Evolutionary conservation across 192 early-diverging fungal species (phyloP).

Genomic region (Coemansia nantahalensis): DNA sequence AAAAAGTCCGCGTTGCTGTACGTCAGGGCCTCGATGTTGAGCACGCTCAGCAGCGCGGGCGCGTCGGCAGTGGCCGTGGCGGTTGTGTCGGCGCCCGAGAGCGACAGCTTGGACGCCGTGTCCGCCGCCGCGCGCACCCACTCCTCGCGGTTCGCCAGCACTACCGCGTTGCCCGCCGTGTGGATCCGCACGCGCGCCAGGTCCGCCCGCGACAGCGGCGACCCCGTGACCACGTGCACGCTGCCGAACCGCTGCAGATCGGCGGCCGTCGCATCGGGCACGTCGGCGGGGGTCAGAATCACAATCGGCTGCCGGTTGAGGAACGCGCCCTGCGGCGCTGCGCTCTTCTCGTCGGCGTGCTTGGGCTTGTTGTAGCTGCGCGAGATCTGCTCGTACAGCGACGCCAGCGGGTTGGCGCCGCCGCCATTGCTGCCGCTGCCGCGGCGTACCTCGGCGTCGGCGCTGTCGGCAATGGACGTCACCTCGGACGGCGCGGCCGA

Average conservation of each 20-base stretch:
- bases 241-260: slow-evolving; percentile 53
- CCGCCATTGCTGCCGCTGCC: background rate
- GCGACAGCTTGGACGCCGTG: slow-evolving; percentile 28
- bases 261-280: slow-evolving; percentile 29
- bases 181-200: slow-evolving; percentile 59
- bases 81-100: slow-evolving; percentile 47
- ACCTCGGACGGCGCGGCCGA: slow-evolving; percentile 52
- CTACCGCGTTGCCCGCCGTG: slow-evolving; percentile 54
- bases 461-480: slow-evolving; percentile 11
- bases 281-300: slow-evolving; percentile 56
- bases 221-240: slow-evolving; percentile 58
- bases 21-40: slow-evolving; percentile 65
- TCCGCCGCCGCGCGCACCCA: slow-evolving; percentile 41
- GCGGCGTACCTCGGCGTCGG: background rate
- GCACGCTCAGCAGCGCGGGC: slow-evolving; percentile 58
- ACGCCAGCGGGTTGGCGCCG: slow-evolving; percentile 25
- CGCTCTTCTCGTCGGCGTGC: background rate
- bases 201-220: slow-evolving; percentile 59
- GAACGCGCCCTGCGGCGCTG: slow-evolving; percentile 10
- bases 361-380: slow-evolving; percentile 31
- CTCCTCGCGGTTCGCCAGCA: slow-evolving; percentile 57
- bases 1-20: slow-evolving; percentile 53
- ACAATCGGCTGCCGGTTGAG: slow-evolving; percentile 57
- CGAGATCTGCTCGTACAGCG: slow-evolving; percentile 52
- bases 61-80: slow-evolving; percentile 60